These are phyloP conservation scores for Biscogniauxia mediterranea DNA, from an alignment of 2,329 filamentous ascomycete genomes.

Conservation along the genomic window DNA sequence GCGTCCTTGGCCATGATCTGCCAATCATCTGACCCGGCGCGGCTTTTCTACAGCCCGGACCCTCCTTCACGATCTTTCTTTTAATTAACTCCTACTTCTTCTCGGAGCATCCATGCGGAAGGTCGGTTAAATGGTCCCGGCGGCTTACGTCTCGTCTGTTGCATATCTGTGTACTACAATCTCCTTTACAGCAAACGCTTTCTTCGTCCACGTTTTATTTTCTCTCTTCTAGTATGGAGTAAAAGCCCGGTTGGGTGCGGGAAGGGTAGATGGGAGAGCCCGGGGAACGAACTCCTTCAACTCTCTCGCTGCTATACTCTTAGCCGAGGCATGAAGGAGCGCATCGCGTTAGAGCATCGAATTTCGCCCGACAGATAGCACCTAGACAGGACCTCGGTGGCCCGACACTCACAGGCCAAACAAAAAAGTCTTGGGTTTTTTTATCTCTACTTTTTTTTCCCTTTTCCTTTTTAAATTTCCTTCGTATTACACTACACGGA, in stretches of 20 bases:
- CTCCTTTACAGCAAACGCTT: constrained; percentile 10
- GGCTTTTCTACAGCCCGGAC: background rate
- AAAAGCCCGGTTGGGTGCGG: constrained; percentile 5
- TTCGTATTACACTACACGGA: constrained; percentile 6
- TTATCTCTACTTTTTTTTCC: constrained; percentile 2
- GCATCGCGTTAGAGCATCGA: constrained; percentile 14
- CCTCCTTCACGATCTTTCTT: background rate
- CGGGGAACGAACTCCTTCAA: constrained; percentile 5
- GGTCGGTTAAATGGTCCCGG: constrained; percentile 9
- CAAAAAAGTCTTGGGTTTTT: background rate
- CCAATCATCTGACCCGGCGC: background rate
- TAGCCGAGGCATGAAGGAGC: constrained; percentile 14
- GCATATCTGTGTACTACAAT: constrained; percentile 21
- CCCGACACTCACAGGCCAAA: background rate
- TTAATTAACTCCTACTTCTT: constrained; percentile 7
- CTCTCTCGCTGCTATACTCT: constrained; percentile 12
- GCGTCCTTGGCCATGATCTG: background rate
- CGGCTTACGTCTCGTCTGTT: constrained; percentile 10
- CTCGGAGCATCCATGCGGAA: constrained; percentile 17
- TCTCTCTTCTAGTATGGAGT: constrained; percentile 9
- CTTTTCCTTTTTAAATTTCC: constrained; percentile 10
- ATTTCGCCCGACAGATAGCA: constrained; percentile 6
- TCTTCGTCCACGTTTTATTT: background rate
- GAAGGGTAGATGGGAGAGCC: background rate
- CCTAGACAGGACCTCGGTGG: background rate